Percentiles rank a stretch among this genome's conserved stretches.
These are phyloP conservation scores for Kodamaea lidongshanica DNA, from an alignment of 805 yeast species.

Conservation along the genomic window DNA sequence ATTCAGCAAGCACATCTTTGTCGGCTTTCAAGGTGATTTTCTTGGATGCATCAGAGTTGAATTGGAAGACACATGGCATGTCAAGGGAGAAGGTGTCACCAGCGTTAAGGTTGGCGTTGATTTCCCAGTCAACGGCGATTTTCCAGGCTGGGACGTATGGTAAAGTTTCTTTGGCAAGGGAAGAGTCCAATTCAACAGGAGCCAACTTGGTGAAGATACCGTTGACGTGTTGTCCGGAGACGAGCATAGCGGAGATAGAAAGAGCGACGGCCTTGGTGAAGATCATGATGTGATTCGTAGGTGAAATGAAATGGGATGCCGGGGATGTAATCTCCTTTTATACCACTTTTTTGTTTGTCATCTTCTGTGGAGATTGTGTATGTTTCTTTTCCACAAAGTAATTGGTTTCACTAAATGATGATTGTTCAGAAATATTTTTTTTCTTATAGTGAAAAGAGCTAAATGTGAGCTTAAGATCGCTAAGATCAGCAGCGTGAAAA, in stretches of 20 bases:
- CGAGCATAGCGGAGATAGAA: constrained; percentile 3
- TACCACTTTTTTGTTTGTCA: too few species aligned
- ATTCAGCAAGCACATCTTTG: constrained; percentile 4
- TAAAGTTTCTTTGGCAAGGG: constrained; percentile 3
- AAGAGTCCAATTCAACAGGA: constrained; percentile 8
- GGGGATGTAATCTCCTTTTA: too few species aligned
- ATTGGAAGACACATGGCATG: constrained; percentile 11
- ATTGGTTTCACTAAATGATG: too few species aligned
- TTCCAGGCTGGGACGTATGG: constrained; percentile 3
- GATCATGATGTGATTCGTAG: not conserved
- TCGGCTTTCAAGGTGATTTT: constrained; percentile 8
- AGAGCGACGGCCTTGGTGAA: not conserved
- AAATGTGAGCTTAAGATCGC: too few species aligned
- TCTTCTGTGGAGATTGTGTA: too few species aligned
- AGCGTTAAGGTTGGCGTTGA: constrained; percentile 2
- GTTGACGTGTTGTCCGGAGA: not conserved
- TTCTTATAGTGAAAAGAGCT: too few species aligned
- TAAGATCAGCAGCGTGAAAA: too few species aligned
- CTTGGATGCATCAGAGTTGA: constrained; percentile 8
- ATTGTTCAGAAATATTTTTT: too few species aligned
- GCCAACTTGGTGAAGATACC: constrained; percentile 6
- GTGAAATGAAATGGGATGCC: too few species aligned
- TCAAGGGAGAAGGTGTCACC: constrained; percentile 12
- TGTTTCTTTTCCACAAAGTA: too few species aligned
- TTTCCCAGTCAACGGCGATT: constrained; percentile 5